Base-by-base conservation (phyloP, 495 filamentous ascomycete genomes). In the Podospora sp. region DNA sequence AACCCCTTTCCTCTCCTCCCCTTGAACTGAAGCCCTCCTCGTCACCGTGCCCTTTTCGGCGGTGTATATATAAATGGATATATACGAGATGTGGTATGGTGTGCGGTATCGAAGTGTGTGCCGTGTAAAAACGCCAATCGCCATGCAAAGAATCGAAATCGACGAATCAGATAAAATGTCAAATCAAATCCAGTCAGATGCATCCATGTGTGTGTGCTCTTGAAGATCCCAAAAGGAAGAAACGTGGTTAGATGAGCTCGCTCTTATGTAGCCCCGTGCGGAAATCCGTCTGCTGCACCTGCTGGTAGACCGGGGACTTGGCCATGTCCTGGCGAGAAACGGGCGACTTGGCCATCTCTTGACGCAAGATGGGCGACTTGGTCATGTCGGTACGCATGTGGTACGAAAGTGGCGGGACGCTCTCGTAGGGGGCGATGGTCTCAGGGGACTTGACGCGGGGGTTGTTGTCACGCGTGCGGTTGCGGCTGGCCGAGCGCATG, bases 401-500 rank as follows among this genome's bases (percentile, higher is more conserved):
- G 36, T 65, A 63, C 24, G 68, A 35, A 52, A 73, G 65, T 68
- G 26, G 61, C 6, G 80, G 82, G 24, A 88, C 77, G 66, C 84
- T 87, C 73, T 89, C 86, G 72, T 89, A 88, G 50, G 86, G 85
- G 11, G 79, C 77, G 22, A 29, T 53, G n/a, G 76, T 69, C 63
- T 82, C 79, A 0, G 80, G 80, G 18, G 81, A 78, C 74, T 79
- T 76, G 72, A 76, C 76, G 22, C 79, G 65, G 20, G 61, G 27
- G 36, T 29, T 60, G 16, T 69, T 65, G 11, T 77, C 63, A n/a
- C 62, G 62, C 12, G 49, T 73, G 53, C 74, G 61, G 75, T 71
- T 73, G 27, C 90, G 85, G 74, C 85, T 89, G 20, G 82, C 87
- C n/a, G 87, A 89, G 20, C 89, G 84, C 80, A 92, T 87, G 18